phyloP scores from a whole-genome alignment of 2,329 filamentous ascomycete genomes.

The Emericellopsis cladophorae region DNA sequence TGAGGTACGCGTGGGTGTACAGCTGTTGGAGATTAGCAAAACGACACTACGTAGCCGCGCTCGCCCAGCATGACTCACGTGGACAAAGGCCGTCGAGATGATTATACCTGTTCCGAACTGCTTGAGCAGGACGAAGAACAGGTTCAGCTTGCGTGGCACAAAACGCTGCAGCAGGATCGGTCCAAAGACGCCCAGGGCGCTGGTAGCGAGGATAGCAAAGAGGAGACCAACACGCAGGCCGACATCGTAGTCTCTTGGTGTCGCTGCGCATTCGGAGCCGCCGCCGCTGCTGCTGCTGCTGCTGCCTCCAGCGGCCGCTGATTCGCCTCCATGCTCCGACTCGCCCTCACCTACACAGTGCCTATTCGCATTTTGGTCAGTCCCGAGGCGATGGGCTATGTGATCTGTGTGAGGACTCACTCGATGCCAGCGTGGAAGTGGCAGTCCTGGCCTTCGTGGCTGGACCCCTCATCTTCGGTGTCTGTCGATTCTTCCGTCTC shows the following conservation, averaged over 20 bases:
- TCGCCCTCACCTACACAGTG: slow-evolving; percentile 44
- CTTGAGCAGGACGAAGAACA: slow-evolving; percentile 52
- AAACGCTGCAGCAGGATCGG: slow-evolving; percentile 52
- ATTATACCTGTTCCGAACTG: slow-evolving; percentile 66
- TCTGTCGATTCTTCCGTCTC: slow-evolving; percentile 7
- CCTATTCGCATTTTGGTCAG: slow-evolving; percentile 17
- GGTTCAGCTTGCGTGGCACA: slow-evolving; percentile 32
- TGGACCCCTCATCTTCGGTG: slow-evolving; percentile 5
- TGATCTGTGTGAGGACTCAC: slow-evolving; percentile 19
- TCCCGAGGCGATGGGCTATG: too few relatives aligned
- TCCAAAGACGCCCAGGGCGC: slow-evolving; percentile 52
- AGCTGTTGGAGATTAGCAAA: slow-evolving; percentile 31
- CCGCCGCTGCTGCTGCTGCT: too few relatives aligned
- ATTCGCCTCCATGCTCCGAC: slow-evolving; percentile 22
- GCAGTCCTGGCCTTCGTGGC: too few relatives aligned
- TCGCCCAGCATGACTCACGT: slow-evolving; percentile 29
- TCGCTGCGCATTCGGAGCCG: slow-evolving; percentile 29
- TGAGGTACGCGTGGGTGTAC: slow-evolving; percentile 58
- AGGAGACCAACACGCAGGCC: slow-evolving; percentile 56
- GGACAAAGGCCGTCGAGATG: slow-evolving; percentile 58
- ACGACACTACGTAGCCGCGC: not conserved
- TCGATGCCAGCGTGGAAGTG: slow-evolving; percentile 68
- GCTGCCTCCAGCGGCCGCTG: slow-evolving; percentile 1
- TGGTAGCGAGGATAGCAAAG: slow-evolving; percentile 59
- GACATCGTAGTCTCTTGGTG: slow-evolving; percentile 49